Evolutionary conservation across 2,329 filamentous ascomycete genomes (phyloP).

Genomic region (Lachnellula occidentalis): DNA sequence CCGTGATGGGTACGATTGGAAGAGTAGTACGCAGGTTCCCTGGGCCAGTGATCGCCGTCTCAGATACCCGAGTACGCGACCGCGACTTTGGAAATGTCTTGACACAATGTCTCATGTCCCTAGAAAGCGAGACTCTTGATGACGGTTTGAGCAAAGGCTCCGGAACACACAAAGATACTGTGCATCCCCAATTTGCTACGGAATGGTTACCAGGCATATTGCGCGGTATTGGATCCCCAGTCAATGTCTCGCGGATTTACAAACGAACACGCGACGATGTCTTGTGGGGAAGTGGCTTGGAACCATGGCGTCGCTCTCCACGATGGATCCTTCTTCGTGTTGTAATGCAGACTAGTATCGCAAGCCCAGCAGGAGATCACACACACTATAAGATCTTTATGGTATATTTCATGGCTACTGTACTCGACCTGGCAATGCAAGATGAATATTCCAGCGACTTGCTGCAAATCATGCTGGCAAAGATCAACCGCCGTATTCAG

Average conservation of each 20-base stretch:
- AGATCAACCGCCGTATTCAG: constrained; percentile 37
- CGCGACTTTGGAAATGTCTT: constrained; percentile 9
- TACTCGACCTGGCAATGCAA: constrained; percentile 12
- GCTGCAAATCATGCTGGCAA: constrained; percentile 38
- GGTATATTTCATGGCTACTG: constrained; percentile 35
- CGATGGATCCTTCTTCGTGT: constrained; percentile 51
- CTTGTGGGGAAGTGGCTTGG: constrained; percentile 32
- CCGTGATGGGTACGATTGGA: constrained; percentile 33
- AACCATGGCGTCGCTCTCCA: constrained; percentile 45
- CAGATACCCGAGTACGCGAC: constrained; percentile 14
- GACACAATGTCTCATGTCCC: constrained; percentile 12
- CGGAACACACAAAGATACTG: constrained; percentile 37
- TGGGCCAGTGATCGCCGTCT: constrained; percentile 31
- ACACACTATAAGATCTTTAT: constrained; percentile 45
- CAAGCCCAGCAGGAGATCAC: neutral
- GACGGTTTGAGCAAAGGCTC: constrained; percentile 32
- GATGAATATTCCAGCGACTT: constrained; percentile 23
- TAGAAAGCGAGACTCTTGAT: constrained; percentile 34
- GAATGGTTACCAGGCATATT: constrained; percentile 43
- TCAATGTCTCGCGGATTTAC: constrained; percentile 29
- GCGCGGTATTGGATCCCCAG: constrained; percentile 31
- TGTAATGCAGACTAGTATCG: constrained; percentile 34
- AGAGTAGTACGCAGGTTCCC: constrained; percentile 40
- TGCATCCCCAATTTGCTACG: constrained; percentile 44
- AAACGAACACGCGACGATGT: constrained; percentile 53